Conservation (phyloP, 2,329 filamentous ascomycete genomes). For the Ceratocystis cubensis region DNA sequence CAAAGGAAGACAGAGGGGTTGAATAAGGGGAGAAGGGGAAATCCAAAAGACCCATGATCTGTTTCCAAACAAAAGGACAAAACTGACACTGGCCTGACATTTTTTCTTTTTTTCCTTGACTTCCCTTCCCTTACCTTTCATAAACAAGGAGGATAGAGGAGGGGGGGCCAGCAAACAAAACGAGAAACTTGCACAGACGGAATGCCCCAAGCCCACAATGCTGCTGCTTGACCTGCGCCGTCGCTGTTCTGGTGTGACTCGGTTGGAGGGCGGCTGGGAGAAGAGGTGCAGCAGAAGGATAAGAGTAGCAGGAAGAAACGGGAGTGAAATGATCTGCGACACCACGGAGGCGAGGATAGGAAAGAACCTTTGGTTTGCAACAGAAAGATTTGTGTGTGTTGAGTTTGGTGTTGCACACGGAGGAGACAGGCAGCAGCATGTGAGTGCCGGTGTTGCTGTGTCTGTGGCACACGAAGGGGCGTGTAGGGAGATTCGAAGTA, state of each 20-base stretch:
- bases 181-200: neutral
- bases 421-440: neutral
- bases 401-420: neutral
- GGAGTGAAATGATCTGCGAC: conserved; percentile 1
- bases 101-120: neutral
- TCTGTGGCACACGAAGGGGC: neutral
- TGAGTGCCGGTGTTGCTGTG: neutral
- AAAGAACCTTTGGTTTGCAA: neutral
- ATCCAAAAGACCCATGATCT: neutral
- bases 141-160: neutral
- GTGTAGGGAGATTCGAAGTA: neutral
- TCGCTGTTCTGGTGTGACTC: neutral
- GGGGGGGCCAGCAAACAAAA: neutral
- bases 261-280: neutral
- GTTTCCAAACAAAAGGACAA: conserved; percentile 1
- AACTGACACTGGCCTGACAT: neutral
- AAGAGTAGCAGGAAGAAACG: neutral
- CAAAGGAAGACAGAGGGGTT: neutral
- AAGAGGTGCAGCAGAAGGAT: neutral
- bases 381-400: neutral
- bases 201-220: neutral
- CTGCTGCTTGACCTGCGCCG: neutral
- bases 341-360: neutral
- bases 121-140: neutral
- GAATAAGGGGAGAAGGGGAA: neutral